Conservation (phyloP, 306 rosid species). For the Pterocarpus macrocarpus region DNA sequence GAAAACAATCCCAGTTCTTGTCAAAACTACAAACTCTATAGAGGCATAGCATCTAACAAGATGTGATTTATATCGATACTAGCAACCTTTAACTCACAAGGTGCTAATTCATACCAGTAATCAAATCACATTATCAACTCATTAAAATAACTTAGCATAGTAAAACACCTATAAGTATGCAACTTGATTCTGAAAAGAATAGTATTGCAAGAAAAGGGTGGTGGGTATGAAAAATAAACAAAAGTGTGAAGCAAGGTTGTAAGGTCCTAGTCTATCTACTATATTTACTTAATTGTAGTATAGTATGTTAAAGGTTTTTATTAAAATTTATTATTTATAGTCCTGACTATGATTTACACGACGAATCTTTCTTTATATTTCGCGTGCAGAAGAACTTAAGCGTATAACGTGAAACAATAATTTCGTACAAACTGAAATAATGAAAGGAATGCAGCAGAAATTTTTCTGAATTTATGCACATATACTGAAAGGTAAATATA, state of each 20-base stretch:
- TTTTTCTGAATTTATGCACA: no score
- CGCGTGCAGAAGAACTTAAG: no score
- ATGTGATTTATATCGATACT: not conserved
- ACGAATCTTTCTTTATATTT: no score
- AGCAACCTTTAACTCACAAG: constrained; percentile 11
- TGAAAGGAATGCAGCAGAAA: no score
- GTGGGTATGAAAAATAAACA: not conserved
- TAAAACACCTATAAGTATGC: constrained; percentile 5
- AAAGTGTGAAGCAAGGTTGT: not conserved
- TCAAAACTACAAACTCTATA: constrained; percentile 6
- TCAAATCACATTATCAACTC: constrained; percentile 30
- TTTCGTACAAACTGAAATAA: no score
- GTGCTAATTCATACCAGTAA: constrained; percentile 14
- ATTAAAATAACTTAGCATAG: constrained; percentile 18
- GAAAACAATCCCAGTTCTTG: not conserved
- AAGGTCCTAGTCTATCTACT: no score
- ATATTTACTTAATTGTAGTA: no score
- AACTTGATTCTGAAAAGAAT: not conserved
- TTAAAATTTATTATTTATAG: no score
- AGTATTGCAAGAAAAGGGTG: not conserved
- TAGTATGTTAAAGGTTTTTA: no score
- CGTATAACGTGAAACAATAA: no score
- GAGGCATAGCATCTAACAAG: not conserved
- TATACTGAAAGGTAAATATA: no score
- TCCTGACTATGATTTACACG: no score